phyloP scores from a whole-genome alignment of 2,329 filamentous ascomycete species.

The Ophiostoma perfectum region DNA sequence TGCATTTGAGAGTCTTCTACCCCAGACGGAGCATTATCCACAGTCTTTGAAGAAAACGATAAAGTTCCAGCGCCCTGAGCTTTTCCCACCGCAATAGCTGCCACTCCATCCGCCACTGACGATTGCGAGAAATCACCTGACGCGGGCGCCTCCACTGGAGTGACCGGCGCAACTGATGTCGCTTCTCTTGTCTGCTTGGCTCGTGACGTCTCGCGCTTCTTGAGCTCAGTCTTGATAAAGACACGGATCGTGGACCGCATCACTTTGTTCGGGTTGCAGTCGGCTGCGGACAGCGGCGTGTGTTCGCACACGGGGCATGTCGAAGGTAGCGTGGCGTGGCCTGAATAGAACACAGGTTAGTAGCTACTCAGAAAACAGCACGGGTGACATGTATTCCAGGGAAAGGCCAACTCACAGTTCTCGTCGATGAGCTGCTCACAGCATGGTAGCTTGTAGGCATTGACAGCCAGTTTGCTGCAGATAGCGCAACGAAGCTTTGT shows the following conservation, averaged over 20 bases:
- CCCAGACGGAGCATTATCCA: conserved; percentile 21
- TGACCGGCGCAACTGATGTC: conserved; percentile 33
- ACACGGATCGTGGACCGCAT: conserved; percentile 89
- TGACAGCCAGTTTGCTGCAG: conserved; percentile 84
- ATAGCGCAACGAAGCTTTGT: conserved; percentile 92
- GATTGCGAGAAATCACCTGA: conserved; percentile 5
- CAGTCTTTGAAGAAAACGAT: conserved; percentile 20
- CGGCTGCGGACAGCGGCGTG: conserved; percentile 74
- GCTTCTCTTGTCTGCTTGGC: conserved; percentile 44
- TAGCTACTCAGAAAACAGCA: too few relatives aligned
- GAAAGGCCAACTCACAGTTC: conserved; percentile 56
- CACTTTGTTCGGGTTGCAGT: conserved; percentile 83
- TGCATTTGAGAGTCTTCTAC: conserved; percentile 21
- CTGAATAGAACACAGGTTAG: conserved; percentile 11
- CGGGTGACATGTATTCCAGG: too few relatives aligned
- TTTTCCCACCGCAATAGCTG: conserved; percentile 20
- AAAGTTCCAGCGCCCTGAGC: conserved; percentile 17
- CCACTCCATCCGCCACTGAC: conserved; percentile 19
- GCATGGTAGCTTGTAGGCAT: conserved; percentile 86
- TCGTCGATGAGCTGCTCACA: conserved; percentile 95
- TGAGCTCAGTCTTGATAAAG: conserved; percentile 84
- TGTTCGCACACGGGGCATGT: conserved; percentile 93
- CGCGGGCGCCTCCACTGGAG: conserved; percentile 38
- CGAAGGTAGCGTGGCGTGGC: conserved; percentile 65
- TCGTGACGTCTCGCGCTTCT: conserved; percentile 69